Evolutionary conservation across 73 alveolate species (phyloP).

Genomic region (Paraurostyla sp.): DNA sequence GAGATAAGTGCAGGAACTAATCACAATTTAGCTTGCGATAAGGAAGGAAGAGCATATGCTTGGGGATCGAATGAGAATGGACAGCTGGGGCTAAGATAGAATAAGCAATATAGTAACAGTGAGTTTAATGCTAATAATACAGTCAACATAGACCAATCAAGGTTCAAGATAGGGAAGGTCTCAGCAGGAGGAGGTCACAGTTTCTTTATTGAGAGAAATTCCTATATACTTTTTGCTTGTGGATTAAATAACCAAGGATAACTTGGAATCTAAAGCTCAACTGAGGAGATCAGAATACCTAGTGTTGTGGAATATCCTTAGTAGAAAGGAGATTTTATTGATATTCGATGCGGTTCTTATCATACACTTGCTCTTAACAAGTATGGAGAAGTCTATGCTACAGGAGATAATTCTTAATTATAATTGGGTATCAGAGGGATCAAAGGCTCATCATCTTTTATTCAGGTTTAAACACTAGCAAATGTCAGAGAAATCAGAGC

Average conservation of each 20-base stretch:
- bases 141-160: not conserved
- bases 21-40: not conserved
- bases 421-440: slow-evolving; percentile 8
- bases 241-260: not conserved
- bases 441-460: not conserved
- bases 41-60: not conserved
- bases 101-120: not conserved
- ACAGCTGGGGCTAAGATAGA: not conserved
- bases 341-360: slow-evolving; percentile 71
- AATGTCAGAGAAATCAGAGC: not conserved
- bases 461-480: not conserved
- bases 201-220: not conserved
- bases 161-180: not conserved
- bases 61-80: slow-evolving; percentile 47
- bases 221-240: not conserved
- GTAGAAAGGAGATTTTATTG: not conserved
- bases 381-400: slow-evolving; percentile 74
- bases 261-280: not conserved
- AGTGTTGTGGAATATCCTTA: not conserved
- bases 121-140: not conserved
- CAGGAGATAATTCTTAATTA: not conserved
- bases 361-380: slow-evolving; percentile 54
- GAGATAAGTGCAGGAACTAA: not conserved
- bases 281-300: not conserved
- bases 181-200: slow-evolving; percentile 30